phyloP scores from a whole-genome alignment of 2,329 filamentous ascomycete species.

The Lizonia empirigonia region DNA sequence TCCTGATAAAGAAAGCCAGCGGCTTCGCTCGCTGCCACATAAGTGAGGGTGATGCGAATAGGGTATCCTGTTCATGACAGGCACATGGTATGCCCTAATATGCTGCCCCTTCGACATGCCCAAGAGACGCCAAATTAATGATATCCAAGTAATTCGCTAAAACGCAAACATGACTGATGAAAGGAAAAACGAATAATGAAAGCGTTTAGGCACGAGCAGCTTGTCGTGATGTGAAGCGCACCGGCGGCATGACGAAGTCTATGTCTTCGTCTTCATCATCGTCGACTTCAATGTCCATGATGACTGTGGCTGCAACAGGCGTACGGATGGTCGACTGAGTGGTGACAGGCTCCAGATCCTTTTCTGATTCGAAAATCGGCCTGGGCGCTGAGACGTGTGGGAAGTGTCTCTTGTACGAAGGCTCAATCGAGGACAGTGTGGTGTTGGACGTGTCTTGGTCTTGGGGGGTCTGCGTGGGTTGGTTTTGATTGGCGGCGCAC shows the following conservation, averaged over 20 bases:
- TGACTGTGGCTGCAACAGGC: slow-evolving; percentile 10
- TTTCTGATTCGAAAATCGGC: slow-evolving; percentile 5
- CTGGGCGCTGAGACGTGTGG: slow-evolving; percentile 18
- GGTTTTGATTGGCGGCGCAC: slow-evolving; percentile 25
- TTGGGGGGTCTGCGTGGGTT: slow-evolving; percentile 16
- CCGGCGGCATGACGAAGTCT: slow-evolving; percentile 45
- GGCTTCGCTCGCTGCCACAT: not conserved
- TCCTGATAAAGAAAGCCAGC: not conserved
- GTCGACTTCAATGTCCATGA: slow-evolving; percentile 46
- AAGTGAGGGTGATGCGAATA: not conserved
- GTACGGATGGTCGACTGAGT: slow-evolving; percentile 4
- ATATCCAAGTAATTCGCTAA: slow-evolving; percentile 29
- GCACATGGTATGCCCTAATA: slow-evolving; percentile 4
- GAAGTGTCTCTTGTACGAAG: slow-evolving; percentile 23
- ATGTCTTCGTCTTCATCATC: slow-evolving; percentile 43
- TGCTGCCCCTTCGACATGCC: slow-evolving; percentile 5
- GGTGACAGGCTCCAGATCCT: slow-evolving; percentile 13
- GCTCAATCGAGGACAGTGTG: slow-evolving; percentile 22
- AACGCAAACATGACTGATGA: slow-evolving; percentile 35
- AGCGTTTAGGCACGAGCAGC: slow-evolving; percentile 16
- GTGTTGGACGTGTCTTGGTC: slow-evolving; percentile 27
- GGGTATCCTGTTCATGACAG: slow-evolving; percentile 13
- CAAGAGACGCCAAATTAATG: slow-evolving; percentile 4
- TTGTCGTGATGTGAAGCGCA: slow-evolving; percentile 44
- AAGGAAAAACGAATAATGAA: slow-evolving; percentile 4